Evolutionary conservation across 768 basidiomycete species (phyloP), one percentile per base, ranked within the genome.

Genomic region (Xerocomellus amylosporus): DNA sequence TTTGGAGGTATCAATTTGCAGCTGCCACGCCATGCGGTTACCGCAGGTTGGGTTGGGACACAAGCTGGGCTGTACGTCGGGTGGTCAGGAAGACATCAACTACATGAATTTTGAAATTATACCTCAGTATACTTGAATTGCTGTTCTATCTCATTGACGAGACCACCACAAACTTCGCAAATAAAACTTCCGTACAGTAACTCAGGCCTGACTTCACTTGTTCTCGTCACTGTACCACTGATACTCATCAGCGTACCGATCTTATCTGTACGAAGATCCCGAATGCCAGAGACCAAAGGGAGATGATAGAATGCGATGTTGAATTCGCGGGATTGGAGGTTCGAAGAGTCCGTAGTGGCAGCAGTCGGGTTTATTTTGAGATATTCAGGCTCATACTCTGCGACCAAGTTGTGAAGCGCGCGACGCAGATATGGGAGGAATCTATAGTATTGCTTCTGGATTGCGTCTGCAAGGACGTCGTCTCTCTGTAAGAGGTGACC

Each of bases 101-200:
- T 15, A 20, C 12, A 13, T 8, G 4, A 19, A 51, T 2, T 13
- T 30, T 1, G 46, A 38, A 19, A 49, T 66, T 13, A 46, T 60
- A 94, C 94, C 78, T 98, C 97, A 19, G 97, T 99, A 69, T 98
- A 98, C 69, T 98, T 99, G 82, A 99, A 99, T 68, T 99, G 97
- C 68, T 99, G 97, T 68, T 99, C 97, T 45, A 99, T 86, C 65
- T 98, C 96, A 51, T 88, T 83, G 24, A 98, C 87, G 12, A 88
- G 76, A 30, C 89, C 91, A 43, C 83, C 81, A 66, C 97, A 99
- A 40, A 87, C 81, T 71, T 92, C 88, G 63, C 97, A 99, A 44
- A 88, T 84, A 69, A 97, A 99, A 54, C 90, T 94, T 19, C 96
- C 97, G 64, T 81, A 94, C 19, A 98, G 77, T 46, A 99, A 73